Evolutionary conservation across 305 asterid species (phyloP).

Genomic region (Plantago lanceolata): DNA sequence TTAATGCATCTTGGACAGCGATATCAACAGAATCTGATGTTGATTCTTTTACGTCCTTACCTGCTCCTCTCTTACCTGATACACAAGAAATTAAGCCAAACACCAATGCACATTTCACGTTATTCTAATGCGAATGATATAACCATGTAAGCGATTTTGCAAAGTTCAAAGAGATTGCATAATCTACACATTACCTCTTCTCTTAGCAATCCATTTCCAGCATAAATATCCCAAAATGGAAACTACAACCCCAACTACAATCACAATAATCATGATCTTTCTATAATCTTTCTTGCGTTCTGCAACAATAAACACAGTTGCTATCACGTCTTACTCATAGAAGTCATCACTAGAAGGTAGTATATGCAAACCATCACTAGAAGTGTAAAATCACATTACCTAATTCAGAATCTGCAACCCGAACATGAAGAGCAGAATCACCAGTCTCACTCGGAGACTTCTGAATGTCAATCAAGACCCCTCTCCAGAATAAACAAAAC

Average conservation of each 20-base stretch:
- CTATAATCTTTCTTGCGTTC: background rate
- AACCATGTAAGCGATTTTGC: background rate
- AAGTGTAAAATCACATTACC: background rate
- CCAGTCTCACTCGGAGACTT: slow-evolving; percentile 28
- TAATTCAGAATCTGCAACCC: slow-evolving; percentile 3
- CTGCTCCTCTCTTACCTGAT: background rate
- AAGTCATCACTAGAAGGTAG: too few species aligned
- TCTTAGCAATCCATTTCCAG: background rate
- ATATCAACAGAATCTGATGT: slow-evolving; percentile 19
- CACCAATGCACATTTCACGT: background rate
- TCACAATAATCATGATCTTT: background rate
- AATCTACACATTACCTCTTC: background rate
- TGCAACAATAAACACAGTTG: background rate
- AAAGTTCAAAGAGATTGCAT: background rate
- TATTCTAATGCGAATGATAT: background rate
- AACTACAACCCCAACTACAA: background rate
- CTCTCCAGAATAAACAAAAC: slow-evolving; percentile 46
- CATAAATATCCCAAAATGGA: background rate
- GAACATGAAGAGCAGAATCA: slow-evolving; percentile 17
- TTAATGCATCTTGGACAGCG: slow-evolving; percentile 20
- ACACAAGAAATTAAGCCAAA: background rate
- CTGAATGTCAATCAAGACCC: slow-evolving; percentile 35
- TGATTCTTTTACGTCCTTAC: slow-evolving; percentile 9
- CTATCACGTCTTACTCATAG: background rate
- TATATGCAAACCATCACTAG: slow-evolving; percentile 13